These are phyloP conservation scores for Penicillium verrucosum DNA, from an alignment of 2,329 filamentous ascomycete species.

Conservation along the genomic window DNA sequence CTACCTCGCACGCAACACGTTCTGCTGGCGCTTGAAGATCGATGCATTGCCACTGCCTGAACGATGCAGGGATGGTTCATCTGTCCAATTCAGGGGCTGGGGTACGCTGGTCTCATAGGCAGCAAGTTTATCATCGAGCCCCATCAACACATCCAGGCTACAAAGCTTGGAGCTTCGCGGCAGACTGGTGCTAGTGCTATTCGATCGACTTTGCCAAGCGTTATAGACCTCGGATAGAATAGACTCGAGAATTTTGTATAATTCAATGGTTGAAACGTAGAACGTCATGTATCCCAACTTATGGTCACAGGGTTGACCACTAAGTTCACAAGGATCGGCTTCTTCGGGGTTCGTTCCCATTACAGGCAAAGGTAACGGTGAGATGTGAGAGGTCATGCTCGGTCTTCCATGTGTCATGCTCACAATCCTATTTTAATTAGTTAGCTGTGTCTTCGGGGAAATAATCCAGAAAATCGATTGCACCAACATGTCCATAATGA, in stretches of 20 bases:
- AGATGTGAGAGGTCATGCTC: slow-evolving; percentile 34
- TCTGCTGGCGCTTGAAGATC: slow-evolving; percentile 26
- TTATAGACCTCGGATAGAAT: slow-evolving; percentile 38
- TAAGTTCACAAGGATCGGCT: slow-evolving; percentile 19
- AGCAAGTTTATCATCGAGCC: slow-evolving; percentile 27
- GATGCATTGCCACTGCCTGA: slow-evolving; percentile 1
- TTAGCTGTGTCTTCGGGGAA: not conserved
- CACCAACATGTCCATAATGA: slow-evolving; percentile 40
- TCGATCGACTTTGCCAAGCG: slow-evolving; percentile 24
- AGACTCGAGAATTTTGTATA: slow-evolving; percentile 32
- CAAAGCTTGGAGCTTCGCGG: slow-evolving; percentile 12
- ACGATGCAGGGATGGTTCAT: not conserved
- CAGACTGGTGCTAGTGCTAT: slow-evolving; percentile 5
- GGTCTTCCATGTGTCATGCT: slow-evolving; percentile 41
- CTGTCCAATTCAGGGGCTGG: slow-evolving; percentile 25
- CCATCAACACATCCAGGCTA: slow-evolving; percentile 28
- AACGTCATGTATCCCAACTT: slow-evolving; percentile 23
- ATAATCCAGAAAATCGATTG: not conserved
- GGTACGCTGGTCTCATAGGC: slow-evolving; percentile 26
- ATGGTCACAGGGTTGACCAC: slow-evolving; percentile 12
- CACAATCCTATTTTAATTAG: slow-evolving; percentile 26
- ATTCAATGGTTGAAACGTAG: slow-evolving; percentile 26
- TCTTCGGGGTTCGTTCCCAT: slow-evolving; percentile 13
- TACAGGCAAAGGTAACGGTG: slow-evolving; percentile 22
- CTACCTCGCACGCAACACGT: slow-evolving; percentile 31